phyloP scores from a whole-genome alignment of 2,329 filamentous ascomycete species.

The Colletotrichum sp. region DNA sequence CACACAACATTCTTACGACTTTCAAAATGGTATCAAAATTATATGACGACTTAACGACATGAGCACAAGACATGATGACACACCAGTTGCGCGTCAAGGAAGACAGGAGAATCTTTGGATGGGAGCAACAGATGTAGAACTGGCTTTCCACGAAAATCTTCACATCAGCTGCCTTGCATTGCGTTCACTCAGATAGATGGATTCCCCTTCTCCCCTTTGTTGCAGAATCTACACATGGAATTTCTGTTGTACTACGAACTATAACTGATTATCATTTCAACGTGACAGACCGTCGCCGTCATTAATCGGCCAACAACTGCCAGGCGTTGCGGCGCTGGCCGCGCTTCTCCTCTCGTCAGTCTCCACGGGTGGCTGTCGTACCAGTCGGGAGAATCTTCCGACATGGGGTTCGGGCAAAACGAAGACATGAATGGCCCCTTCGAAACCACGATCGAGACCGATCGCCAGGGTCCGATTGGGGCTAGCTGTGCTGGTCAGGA shows the following conservation, averaged over 20 bases:
- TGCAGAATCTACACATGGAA: constrained; percentile 22
- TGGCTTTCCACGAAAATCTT: neutral
- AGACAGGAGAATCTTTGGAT: neutral
- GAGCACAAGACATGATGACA: neutral
- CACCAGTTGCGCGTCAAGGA: neutral
- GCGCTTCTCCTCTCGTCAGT: neutral
- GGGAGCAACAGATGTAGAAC: neutral
- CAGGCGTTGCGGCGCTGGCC: neutral
- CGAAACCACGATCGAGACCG: neutral
- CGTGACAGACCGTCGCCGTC: constrained; percentile 47
- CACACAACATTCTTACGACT: neutral
- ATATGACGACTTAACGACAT: neutral
- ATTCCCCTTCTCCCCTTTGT: neutral
- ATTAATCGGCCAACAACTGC: constrained; percentile 19
- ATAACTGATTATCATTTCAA: constrained; percentile 44
- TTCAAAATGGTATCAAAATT: neutral
- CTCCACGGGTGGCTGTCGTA: neutral
- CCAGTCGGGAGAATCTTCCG: neutral
- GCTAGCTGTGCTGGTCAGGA: neutral
- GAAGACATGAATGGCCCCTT: neutral
- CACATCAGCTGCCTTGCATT: constrained; percentile 4
- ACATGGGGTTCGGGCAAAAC: constrained; percentile 1
- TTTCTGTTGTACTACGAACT: constrained; percentile 29
- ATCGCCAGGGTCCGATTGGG: constrained; percentile 12
- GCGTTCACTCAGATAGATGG: constrained; percentile 17